These are phyloP conservation scores for Kwoniella botswanensis DNA, from an alignment of 768 basidiomycete species.

Conservation along the genomic window DNA sequence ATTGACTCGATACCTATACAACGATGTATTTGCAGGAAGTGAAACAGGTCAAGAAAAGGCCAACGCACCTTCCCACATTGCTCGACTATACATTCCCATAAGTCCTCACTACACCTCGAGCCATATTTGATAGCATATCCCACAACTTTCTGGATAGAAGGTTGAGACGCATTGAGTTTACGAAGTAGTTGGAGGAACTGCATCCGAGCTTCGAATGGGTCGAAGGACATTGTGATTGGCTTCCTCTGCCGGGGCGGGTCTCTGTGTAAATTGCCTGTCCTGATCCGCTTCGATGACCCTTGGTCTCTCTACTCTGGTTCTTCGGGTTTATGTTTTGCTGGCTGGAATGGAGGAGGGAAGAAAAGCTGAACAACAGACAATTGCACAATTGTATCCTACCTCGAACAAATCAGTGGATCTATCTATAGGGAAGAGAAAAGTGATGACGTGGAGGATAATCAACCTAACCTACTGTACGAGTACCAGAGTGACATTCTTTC, in stretches of 20 bases:
- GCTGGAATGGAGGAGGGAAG: background rate
- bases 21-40: too few species aligned
- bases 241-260: background rate
- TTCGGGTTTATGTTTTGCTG: background rate
- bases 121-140: slow-evolving; percentile 83
- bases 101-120: slow-evolving; percentile 80
- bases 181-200: slow-evolving; percentile 70
- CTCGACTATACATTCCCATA: slow-evolving; percentile 92
- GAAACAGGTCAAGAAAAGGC: background rate
- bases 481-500: too few species aligned
- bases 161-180: slow-evolving; percentile 77
- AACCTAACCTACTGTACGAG: background rate
- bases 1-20: background rate
- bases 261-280: background rate
- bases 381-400: background rate
- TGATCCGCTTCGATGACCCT: background rate
- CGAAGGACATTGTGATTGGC: slow-evolving; percentile 41
- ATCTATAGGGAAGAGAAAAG: slow-evolving; percentile 1
- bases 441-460: slow-evolving; percentile 26
- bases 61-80: slow-evolving; percentile 79
- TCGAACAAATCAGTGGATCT: background rate
- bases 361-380: background rate
- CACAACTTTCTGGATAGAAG: slow-evolving; percentile 86
- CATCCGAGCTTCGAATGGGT: slow-evolving; percentile 63
- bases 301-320: background rate